phyloP scores from a whole-genome alignment of 1,284 basidiomycete genomes.

The Chondrostereum purpureum region DNA sequence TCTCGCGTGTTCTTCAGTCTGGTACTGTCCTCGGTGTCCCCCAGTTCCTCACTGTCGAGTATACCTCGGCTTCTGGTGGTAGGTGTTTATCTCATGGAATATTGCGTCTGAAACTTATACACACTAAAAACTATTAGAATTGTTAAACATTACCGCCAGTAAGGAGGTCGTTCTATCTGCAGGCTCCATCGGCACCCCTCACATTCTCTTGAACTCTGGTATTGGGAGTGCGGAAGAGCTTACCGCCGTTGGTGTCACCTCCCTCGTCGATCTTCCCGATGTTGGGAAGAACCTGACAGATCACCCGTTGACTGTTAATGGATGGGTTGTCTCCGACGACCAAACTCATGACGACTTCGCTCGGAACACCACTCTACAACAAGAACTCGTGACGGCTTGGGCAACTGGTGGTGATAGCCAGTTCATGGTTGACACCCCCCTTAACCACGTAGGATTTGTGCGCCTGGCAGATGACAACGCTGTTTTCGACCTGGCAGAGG shows the following conservation, averaged over 20 bases:
- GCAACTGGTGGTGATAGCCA: slow-evolving; percentile 7
- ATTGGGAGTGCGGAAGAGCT: slow-evolving; percentile 23
- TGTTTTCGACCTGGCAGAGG: slow-evolving; percentile 2
- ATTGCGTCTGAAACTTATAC: neutral
- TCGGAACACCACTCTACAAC: slow-evolving; percentile 16
- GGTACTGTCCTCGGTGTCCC: neutral
- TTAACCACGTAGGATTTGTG: slow-evolving; percentile 12
- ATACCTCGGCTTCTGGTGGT: slow-evolving; percentile 10
- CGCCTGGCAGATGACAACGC: slow-evolving; percentile 6
- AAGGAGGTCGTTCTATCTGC: slow-evolving; percentile 23
- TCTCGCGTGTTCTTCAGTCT: slow-evolving; percentile 12
- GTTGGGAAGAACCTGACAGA: slow-evolving; percentile 32
- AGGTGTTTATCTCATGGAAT: neutral
- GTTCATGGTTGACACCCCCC: slow-evolving; percentile 14
- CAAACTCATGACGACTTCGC: slow-evolving; percentile 18
- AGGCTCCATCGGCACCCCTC: slow-evolving; percentile 20
- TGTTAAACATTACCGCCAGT: slow-evolving; percentile 16
- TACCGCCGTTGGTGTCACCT: slow-evolving; percentile 18
- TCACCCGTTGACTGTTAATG: slow-evolving; percentile 22
- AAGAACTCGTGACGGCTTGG: slow-evolving; percentile 16
- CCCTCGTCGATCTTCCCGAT: slow-evolving; percentile 20
- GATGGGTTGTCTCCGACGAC: slow-evolving; percentile 18
- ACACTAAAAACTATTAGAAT: slow-evolving; percentile 17
- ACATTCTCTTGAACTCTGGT: slow-evolving; percentile 27
- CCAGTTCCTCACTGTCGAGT: slow-evolving; percentile 14